phyloP scores from a whole-genome alignment of 2,329 filamentous ascomycete genomes.

The Calcarisporium arbuscula region DNA sequence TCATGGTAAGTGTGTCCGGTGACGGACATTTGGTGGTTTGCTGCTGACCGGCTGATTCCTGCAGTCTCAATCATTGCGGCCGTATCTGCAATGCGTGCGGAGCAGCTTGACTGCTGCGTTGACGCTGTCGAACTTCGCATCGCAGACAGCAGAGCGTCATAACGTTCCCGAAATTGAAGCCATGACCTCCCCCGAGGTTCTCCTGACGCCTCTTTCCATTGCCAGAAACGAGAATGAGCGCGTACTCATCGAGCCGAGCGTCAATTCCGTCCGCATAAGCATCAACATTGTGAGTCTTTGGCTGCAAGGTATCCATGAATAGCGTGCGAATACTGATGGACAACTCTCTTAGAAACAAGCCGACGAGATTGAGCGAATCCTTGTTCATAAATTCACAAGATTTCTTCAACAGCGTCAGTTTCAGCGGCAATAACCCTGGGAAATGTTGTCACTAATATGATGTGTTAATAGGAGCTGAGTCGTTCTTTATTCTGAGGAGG shows the following conservation, averaged over 20 bases:
- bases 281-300: too few species aligned
- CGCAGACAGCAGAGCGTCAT: constrained; percentile 91
- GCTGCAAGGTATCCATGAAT: too few species aligned
- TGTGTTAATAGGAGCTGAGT: too few species aligned
- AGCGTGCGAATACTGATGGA: too few species aligned
- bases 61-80: constrained; percentile 91
- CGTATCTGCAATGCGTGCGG: constrained; percentile 93
- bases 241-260: constrained; percentile 90
- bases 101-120: constrained; percentile 91
- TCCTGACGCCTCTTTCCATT: constrained; percentile 84
- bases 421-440: too few species aligned
- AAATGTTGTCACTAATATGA: too few species aligned
- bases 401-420: constrained; percentile 95
- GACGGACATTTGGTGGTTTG: too few species aligned
- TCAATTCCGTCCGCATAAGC: constrained; percentile 95
- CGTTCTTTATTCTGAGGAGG: constrained; percentile 91
- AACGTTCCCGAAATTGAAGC: constrained; percentile 98
- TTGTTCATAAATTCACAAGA: constrained; percentile 96
- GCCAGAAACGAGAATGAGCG: constrained; percentile 96
- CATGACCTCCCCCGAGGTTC: constrained; percentile 83
- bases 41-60: constrained; percentile 1
- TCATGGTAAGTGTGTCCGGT: constrained; percentile 4
- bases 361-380: constrained; percentile 95
- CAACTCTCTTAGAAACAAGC: too few species aligned
- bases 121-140: constrained; percentile 87